Evolutionary conservation across 352 stramenopile genomes (phyloP), one percentile per base, ranked within the genome.

Genomic region (Phytophthora megakarya): DNA sequence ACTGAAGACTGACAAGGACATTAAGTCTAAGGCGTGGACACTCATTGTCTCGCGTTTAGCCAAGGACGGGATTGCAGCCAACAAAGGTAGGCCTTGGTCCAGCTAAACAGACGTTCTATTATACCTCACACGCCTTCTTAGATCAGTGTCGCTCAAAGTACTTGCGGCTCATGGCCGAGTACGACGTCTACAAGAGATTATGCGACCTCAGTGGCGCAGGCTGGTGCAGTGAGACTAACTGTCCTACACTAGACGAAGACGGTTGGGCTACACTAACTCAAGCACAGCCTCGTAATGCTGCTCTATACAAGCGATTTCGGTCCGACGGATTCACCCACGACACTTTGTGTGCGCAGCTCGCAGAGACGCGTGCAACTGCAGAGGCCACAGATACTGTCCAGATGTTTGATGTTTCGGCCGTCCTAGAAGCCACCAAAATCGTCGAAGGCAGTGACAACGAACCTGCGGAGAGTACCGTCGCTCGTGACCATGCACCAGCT

Each of bases 1-100:
- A 22, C 35, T 46, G 6, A 44, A 16, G 33, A 57, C 6, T 16
- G 48, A 57, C 19, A 57, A 57, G 22, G 35, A 22, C 12, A 57
- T 57, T 38, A 57, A 57, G 22, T 46, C 48, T 6, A 57, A 57
- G 37, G 48, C 33, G 15, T 46, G 48, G 48, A 38, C 48, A 5
- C 48, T 45, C 3, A 57, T 46, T 13, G 21, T 57, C 5, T 26
- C 45, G 3, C 26, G 10, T n/a, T 9, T 57, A 16, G 21, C 12
- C 22, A 15, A 38, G 23, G 22, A 46, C 7, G 48, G 32, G 13
- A 35, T 57, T 15, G 35, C 15, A 38, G 48, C 37, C 21, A 35
- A 57, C 30, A 57, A 57, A 45, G 48, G 26, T 32, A 37, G 37
- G 37, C 11, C 22, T 18, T n/a, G 4, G 22, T n/a, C n/a, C n/a